These are phyloP conservation scores for Pichia sp. DNA, from an alignment of 1,139 yeast species.

Conservation along the genomic window DNA sequence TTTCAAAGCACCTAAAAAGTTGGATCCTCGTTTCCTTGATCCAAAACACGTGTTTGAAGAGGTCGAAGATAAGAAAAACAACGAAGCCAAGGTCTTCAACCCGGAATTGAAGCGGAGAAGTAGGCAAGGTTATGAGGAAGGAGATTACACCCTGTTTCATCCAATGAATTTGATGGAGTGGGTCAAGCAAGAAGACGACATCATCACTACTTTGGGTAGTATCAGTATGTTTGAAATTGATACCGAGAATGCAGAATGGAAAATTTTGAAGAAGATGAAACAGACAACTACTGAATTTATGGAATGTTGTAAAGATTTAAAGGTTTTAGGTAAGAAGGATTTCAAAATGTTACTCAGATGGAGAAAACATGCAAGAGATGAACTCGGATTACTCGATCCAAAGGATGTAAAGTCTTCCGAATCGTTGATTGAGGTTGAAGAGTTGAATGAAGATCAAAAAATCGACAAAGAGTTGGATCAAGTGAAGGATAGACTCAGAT, in stretches of 20 bases:
- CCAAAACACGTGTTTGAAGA: constrained; percentile 94
- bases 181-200: constrained; percentile 67
- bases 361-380: constrained; percentile 81
- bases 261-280: constrained; percentile 62
- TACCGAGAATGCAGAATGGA: constrained; percentile 67
- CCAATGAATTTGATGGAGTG: constrained; percentile 74
- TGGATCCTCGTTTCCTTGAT: constrained; percentile 89
- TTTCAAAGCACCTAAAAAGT: constrained; percentile 90
- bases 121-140: constrained; percentile 97
- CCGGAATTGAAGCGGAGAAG: constrained; percentile 88
- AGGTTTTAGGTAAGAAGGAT: constrained; percentile 90
- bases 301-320: constrained; percentile 84
- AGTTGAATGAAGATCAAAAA: constrained; percentile 80
- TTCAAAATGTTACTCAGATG: constrained; percentile 80
- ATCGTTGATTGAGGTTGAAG: constrained; percentile 63
- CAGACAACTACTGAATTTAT: constrained; percentile 72
- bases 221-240: constrained; percentile 60
- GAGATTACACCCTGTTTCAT: constrained; percentile 76
- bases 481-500: constrained; percentile 67
- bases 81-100: constrained; percentile 87
- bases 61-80: constrained; percentile 71
- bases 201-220: constrained; percentile 76
- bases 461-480: constrained; percentile 79
- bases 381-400: constrained; percentile 62
- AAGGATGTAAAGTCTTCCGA: constrained; percentile 42